phyloP scores from a whole-genome alignment of 805 yeast species.

The Wickerhamiella kazuoi region DNA sequence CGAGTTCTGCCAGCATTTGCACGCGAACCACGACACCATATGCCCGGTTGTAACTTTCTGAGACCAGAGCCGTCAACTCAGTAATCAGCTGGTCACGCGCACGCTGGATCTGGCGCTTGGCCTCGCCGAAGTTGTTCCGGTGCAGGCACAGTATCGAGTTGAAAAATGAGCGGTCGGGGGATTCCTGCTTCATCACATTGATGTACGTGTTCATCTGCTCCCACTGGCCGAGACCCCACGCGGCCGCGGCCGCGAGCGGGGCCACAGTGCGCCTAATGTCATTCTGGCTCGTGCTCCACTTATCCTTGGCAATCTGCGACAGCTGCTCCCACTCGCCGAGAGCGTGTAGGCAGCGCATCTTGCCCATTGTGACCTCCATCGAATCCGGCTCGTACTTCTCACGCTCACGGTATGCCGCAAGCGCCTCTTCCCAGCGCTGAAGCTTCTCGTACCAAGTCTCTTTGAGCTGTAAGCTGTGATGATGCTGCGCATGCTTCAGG shows the following conservation, averaged over 20 bases:
- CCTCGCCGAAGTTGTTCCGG: conserved; percentile 68
- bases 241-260: conserved; percentile 95
- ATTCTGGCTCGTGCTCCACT: conserved; percentile 60
- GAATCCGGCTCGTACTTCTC: conserved; percentile 37
- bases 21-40: conserved; percentile 92
- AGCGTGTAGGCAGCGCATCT: conserved; percentile 94
- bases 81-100: conserved; percentile 85
- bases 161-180: conserved; percentile 91
- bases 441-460: conserved; percentile 97
- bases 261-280: conserved; percentile 74
- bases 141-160: conserved; percentile 78
- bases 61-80: conserved; percentile 83
- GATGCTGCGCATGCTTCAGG: conserved; percentile 84
- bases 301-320: conserved; percentile 65
- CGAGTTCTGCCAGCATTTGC: conserved; percentile 92
- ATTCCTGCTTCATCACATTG: conserved; percentile 71
- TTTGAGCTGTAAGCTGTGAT: conserved; percentile 57
- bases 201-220: conserved; percentile 87
- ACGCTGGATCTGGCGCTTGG: conserved; percentile 54
- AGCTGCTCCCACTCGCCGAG: conserved; percentile 97
- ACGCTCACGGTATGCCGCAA: conserved; percentile 72
- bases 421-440: conserved; percentile 96
- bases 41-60: conserved; percentile 92
- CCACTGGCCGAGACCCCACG: conserved; percentile 98
- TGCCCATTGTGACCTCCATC: conserved; percentile 87